These are phyloP conservation scores for Dendrothele bispora DNA, from an alignment of 768 basidiomycete genomes.

Conservation along the genomic window DNA sequence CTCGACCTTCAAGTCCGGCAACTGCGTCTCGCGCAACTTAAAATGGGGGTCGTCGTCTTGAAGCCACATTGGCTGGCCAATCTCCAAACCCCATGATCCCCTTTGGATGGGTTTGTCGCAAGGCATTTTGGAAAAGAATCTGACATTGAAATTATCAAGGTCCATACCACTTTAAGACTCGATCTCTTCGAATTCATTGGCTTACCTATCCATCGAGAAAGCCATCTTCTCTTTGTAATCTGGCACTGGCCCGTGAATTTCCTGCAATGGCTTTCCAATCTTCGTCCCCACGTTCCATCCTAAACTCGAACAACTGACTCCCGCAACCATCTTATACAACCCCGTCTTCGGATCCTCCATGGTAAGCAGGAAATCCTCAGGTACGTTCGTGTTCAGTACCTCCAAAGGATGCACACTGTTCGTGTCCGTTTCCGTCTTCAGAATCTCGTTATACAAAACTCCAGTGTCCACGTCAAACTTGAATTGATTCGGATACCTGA, in stretches of 20 bases:
- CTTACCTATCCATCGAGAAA: conserved; percentile 49
- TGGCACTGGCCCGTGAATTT: conserved; percentile 49
- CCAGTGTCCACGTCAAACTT: conserved; percentile 31
- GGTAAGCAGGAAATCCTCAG: conserved; percentile 50
- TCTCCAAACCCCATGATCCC: conserved; percentile 51
- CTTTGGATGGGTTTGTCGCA: conserved; percentile 51
- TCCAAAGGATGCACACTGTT: conserved; percentile 32
- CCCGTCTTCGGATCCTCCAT: conserved; percentile 42
- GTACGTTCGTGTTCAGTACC: conserved; percentile 50
- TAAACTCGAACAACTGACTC: conserved; percentile 44
- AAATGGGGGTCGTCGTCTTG: conserved; percentile 41
- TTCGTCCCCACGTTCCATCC: conserved; percentile 50
- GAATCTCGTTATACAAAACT: conserved; percentile 43
- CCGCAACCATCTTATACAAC: conserved; percentile 44
- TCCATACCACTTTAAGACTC: background rate
- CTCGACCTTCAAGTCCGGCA: conserved; percentile 34
- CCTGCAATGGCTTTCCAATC: conserved; percentile 44
- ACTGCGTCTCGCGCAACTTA: conserved; percentile 29
- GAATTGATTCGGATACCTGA: conserved; percentile 57
- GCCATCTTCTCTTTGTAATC: conserved; percentile 50
- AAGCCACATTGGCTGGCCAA: conserved; percentile 48
- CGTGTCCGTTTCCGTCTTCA: conserved; percentile 30
- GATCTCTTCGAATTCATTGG: background rate
- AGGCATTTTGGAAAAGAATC: conserved; percentile 48
- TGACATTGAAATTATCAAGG: conserved; percentile 14